A percentile compares a stretch with the other conserved stretches of the same genome.
Conservation (phyloP, 805 yeast species). For the Cyberlindnera maritima region DNA sequence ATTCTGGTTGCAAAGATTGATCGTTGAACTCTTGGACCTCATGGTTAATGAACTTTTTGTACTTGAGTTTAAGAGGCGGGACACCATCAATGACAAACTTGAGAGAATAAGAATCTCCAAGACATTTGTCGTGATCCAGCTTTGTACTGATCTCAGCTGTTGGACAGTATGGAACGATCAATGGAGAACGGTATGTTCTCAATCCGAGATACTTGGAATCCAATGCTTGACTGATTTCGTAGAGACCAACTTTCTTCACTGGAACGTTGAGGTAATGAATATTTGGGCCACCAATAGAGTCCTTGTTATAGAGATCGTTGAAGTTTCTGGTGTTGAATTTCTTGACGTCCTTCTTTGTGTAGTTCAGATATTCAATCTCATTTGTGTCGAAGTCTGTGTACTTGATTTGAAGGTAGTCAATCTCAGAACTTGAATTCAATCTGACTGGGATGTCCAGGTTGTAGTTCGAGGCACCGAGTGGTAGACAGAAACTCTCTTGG, state of each 20-base stretch:
- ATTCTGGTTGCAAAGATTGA: conserved; percentile 49
- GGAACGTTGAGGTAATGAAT: conserved; percentile 66
- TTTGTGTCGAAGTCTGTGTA: conserved; percentile 55
- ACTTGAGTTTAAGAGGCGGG: conserved; percentile 66
- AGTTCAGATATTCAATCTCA: conserved; percentile 44
- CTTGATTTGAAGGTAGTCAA: conserved; percentile 64
- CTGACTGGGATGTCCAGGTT: conserved; percentile 62
- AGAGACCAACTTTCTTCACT: conserved; percentile 68
- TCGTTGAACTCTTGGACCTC: conserved; percentile 36
- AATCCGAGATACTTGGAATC: conserved; percentile 65
- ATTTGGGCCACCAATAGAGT: conserved; percentile 26
- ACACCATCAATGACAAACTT: conserved; percentile 65
- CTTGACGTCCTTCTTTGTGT: conserved; percentile 54
- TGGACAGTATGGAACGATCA: conserved; percentile 78
- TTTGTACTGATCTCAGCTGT: conserved; percentile 48
- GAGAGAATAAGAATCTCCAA: conserved; percentile 53
- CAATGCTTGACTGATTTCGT: conserved; percentile 61
- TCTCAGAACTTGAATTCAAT: conserved; percentile 74
- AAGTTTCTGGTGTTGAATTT: conserved; percentile 29
- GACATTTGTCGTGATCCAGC: conserved; percentile 51
- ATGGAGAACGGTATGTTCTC: conserved; percentile 56
- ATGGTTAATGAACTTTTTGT: conserved; percentile 44
- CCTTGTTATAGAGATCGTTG: conserved; percentile 24
- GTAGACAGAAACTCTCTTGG: conserved; percentile 61
- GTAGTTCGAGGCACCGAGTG: conserved; percentile 30